Evolutionary conservation across 2,329 filamentous ascomycete species (phyloP).

Genomic region (Stachybotrys chlorohalonatus): DNA sequence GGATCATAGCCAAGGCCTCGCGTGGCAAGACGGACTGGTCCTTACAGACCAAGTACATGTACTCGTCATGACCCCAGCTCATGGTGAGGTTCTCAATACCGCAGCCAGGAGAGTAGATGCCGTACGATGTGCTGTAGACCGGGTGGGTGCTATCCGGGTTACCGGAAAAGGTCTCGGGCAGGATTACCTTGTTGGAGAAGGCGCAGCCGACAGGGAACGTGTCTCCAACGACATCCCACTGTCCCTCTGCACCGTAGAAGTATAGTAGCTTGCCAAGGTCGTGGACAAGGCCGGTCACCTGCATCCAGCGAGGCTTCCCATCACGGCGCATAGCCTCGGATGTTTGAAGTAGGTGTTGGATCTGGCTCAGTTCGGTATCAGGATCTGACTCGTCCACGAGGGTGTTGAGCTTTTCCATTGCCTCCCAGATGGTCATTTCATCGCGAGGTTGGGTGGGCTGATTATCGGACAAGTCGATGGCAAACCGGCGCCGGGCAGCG

Average conservation of each 20-base stretch:
- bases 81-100: constrained; percentile 85
- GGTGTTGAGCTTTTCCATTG: constrained; percentile 86
- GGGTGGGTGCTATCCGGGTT: constrained; percentile 68
- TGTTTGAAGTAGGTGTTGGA: constrained; percentile 80
- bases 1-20: constrained; percentile 84
- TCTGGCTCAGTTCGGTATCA: constrained; percentile 78
- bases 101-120: constrained; percentile 72
- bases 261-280: constrained; percentile 73
- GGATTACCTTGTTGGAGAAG: constrained; percentile 70
- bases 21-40: constrained; percentile 69
- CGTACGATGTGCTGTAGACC: constrained; percentile 66
- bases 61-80: constrained; percentile 84
- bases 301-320: constrained; percentile 76
- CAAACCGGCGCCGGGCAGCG: constrained; percentile 52
- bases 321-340: constrained; percentile 85
- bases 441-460: constrained; percentile 51
- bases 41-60: constrained; percentile 79
- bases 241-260: constrained; percentile 74
- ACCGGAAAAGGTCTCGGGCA: constrained; percentile 63
- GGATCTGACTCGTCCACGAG: constrained; percentile 88
- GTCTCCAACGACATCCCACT: constrained; percentile 90
- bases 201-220: constrained; percentile 72
- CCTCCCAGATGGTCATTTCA: constrained; percentile 81
- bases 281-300: constrained; percentile 68
- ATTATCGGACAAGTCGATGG: constrained; percentile 17